A percentile compares a stretch with the other conserved stretches of the same genome.
Evolutionary conservation across 2,329 filamentous ascomycete genomes (phyloP).

Genomic region (Calonectria naviculata): DNA sequence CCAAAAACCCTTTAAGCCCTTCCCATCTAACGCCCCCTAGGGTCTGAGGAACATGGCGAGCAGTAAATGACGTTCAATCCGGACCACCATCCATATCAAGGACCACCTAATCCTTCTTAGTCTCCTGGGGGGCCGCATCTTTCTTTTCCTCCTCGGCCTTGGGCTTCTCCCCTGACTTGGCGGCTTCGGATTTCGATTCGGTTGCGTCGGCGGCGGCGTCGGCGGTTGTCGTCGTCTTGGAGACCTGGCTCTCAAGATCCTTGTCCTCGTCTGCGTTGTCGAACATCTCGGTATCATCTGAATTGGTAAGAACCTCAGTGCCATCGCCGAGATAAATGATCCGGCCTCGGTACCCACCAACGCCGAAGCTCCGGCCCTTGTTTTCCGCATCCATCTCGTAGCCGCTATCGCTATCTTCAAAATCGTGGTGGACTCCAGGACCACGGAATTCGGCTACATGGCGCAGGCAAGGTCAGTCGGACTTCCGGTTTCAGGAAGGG

Average conservation of each 20-base stretch:
- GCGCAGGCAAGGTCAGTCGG: slow-evolving; percentile 27
- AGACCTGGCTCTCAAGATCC: slow-evolving; percentile 86
- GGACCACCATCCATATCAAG: slow-evolving; percentile 31
- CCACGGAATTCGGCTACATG: slow-evolving; percentile 82
- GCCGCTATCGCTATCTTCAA: slow-evolving; percentile 81
- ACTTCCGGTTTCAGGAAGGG: slow-evolving; percentile 3
- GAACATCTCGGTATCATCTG: slow-evolving; percentile 93
- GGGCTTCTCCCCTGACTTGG: slow-evolving; percentile 35
- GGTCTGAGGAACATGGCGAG: slow-evolving; percentile 34
- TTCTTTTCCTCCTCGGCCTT: slow-evolving; percentile 38
- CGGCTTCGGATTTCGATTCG: slow-evolving; percentile 40
- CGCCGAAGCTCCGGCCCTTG: slow-evolving; percentile 70
- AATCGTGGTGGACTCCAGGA: slow-evolving; percentile 84
- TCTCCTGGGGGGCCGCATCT: slow-evolving; percentile 41
- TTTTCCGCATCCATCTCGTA: slow-evolving; percentile 81
- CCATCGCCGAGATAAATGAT: slow-evolving; percentile 97
- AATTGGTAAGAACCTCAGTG: slow-evolving; percentile 90
- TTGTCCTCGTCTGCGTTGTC: slow-evolving; percentile 87
- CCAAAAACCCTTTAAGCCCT: slow-evolving; percentile 24
- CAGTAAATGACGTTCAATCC: slow-evolving; percentile 31
- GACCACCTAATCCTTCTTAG: slow-evolving; percentile 51
- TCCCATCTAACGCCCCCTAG: slow-evolving; percentile 19
- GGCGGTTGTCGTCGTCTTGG: slow-evolving; percentile 60
- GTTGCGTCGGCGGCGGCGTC: slow-evolving; percentile 35
- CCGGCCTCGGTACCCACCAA: slow-evolving; percentile 80